Conservation (phyloP, 352 stramenopile genomes). For the Blastocystis sp. region DNA sequence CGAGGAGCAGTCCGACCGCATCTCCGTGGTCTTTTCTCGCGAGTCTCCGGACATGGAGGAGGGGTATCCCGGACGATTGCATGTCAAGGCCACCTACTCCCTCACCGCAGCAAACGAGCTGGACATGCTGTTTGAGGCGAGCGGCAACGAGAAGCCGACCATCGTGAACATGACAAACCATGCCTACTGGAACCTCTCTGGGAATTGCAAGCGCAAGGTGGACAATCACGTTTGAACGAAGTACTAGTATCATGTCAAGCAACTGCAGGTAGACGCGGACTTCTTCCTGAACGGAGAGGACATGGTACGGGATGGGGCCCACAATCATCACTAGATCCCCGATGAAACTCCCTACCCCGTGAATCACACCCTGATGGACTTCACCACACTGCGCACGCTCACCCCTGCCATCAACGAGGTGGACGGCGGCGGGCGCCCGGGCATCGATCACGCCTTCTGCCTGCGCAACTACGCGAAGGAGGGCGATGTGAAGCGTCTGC, state of each 20-base stretch:
- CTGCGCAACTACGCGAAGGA: neutral
- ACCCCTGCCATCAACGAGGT: slow-evolving; percentile 36
- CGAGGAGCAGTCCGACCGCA: slow-evolving; percentile 1
- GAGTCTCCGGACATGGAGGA: slow-evolving; percentile 70
- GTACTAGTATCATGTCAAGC: neutral
- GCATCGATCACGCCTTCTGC: slow-evolving; percentile 68
- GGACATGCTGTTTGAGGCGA: slow-evolving; percentile 64
- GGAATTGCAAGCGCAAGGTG: slow-evolving; percentile 55
- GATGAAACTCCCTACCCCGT: slow-evolving; percentile 43
- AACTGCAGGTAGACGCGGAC: slow-evolving; percentile 38
- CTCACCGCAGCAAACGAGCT: slow-evolving; percentile 65
- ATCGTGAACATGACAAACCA: slow-evolving; percentile 72
- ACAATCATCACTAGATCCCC: slow-evolving; percentile 26
- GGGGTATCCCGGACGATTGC: slow-evolving; percentile 71
- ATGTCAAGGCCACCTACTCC: slow-evolving; percentile 25
- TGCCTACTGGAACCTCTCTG: slow-evolving; percentile 72
- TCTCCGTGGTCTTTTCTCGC: slow-evolving; percentile 65
- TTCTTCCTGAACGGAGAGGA: slow-evolving; percentile 59
- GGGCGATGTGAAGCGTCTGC: slow-evolving; percentile 21
- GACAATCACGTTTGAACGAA: slow-evolving; percentile 68
- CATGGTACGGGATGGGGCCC: neutral
- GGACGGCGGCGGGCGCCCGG: slow-evolving; percentile 33
- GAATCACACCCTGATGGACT: slow-evolving; percentile 51
- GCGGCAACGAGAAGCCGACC: slow-evolving; percentile 63
- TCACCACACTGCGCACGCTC: slow-evolving; percentile 9